These are phyloP conservation scores for Lepiota brunneoincarnata DNA, from an alignment of 768 basidiomycete species.

Conservation along the genomic window DNA sequence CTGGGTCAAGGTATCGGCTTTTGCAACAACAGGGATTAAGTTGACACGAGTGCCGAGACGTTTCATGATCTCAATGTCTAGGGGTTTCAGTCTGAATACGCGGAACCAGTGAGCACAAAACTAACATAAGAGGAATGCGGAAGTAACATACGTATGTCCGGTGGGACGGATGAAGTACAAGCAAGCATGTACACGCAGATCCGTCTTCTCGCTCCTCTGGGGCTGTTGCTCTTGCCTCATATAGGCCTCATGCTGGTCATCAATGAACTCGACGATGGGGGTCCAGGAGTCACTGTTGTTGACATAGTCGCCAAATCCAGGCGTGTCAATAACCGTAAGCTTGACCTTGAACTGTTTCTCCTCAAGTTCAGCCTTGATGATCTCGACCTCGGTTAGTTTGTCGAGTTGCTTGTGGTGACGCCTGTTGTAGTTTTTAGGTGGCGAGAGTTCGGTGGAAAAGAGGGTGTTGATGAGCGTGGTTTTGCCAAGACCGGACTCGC, in stretches of 20 bases:
- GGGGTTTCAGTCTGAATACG: constrained; percentile 75
- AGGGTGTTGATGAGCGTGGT: constrained; percentile 98
- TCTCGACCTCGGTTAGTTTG: constrained; percentile 97
- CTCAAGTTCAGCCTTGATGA: constrained; percentile 99
- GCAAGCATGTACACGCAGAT: constrained; percentile 94
- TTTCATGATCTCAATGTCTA: constrained; percentile 99
- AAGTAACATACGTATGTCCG: constrained; percentile 82
- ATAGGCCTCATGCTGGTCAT: constrained; percentile 92
- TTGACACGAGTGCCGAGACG: constrained; percentile 97
- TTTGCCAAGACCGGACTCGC: constrained; percentile 97
- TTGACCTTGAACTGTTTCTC: constrained; percentile 99
- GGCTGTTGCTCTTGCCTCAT: constrained; percentile 99
- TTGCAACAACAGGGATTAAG: constrained; percentile 95
- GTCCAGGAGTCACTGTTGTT: constrained; percentile 99
- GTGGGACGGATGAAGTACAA: constrained; percentile 96
- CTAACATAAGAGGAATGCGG: constrained; percentile 5
- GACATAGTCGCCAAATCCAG: constrained; percentile 99
- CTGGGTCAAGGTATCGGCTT: constrained; percentile 96
- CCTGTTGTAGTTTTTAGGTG: constrained; percentile 83
- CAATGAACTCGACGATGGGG: constrained; percentile 98
- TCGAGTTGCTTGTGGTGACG: constrained; percentile 96
- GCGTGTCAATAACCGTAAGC: constrained; percentile 97
- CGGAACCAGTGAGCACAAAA: constrained; percentile 5
- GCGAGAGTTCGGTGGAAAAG: constrained; percentile 95
- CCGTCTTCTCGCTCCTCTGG: constrained; percentile 90